These are phyloP conservation scores for Magnolia sinica DNA, from an alignment of 164 flowering plant genomes.

Conservation along the genomic window DNA sequence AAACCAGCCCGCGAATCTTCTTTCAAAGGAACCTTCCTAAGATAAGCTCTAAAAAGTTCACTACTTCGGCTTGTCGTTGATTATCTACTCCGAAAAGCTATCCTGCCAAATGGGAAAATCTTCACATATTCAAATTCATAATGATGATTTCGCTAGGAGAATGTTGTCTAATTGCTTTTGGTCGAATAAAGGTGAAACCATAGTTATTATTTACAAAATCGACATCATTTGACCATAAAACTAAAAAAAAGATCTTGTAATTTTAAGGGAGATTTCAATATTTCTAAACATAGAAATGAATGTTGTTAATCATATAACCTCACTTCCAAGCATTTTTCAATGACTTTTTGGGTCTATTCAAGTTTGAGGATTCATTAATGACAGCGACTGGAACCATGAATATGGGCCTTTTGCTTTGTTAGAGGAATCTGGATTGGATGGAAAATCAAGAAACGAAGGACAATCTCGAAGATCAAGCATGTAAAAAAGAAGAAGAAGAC, in stretches of 20 bases:
- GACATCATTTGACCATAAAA: background rate
- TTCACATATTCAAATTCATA: background rate
- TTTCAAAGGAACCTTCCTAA: background rate
- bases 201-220: background rate
- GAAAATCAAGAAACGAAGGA: background rate
- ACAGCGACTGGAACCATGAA: background rate
- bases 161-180: background rate
- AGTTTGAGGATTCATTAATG: background rate
- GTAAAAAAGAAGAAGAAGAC: no score
- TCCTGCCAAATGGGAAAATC: constrained; percentile 1
- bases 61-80: background rate
- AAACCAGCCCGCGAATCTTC: background rate
- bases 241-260: background rate
- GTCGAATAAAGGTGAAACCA: background rate
- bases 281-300: background rate
- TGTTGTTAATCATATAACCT: background rate
- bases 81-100: background rate
- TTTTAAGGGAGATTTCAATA: background rate
- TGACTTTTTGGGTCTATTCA: background rate
- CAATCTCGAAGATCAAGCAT: background rate
- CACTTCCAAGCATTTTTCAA: background rate
- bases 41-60: background rate
- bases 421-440: background rate
- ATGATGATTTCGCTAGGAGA: background rate
- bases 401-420: background rate